Base-by-base conservation (phyloP, 2,329 filamentous ascomycete species). In the Gyromitra esculenta region DNA sequence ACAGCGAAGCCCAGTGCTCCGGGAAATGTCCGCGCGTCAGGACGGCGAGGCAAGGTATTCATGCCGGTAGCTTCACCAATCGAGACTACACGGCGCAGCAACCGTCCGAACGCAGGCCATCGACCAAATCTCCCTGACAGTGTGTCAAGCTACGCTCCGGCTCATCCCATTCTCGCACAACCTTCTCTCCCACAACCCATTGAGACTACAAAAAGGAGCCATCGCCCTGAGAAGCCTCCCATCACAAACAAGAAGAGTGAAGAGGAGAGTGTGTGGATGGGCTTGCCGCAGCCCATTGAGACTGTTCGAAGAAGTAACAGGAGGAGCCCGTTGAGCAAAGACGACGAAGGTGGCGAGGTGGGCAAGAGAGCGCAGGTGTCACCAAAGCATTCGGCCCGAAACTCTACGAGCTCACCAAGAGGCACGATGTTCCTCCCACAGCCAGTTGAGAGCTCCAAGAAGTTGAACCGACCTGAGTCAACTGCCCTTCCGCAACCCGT, bases 271-370 rank as follows among this genome's bases (percentile, higher is more conserved):
- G 35, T 77, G 52, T 77, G 75, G 75, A 77, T 77, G 75, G 75
- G 75, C 41, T 45, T 77, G 66, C 80, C 80, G 37, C 78, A 81
- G 65, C 79, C 80, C 18, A 75, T 81, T 50, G 80, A 81, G 70
- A 80, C 80, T 31, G 77, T 78, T 11, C 75, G 77, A 52, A 78
- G 79, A 66, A 81, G 79, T 45, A 81, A 81, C 73, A 79, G 80
- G 73, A 79, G 79, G 67, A 67, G 67, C 21, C 77, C 79, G 59
- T 72, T 76, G 56, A 75, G 66, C 48, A 77, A 75, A 45, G 77
- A 71, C 39, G 57, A 70, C 54, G 72, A 70, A 50, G 77, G 75
- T 35, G 62, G 62, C 21, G 75, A 75, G 15, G 43, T 71, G 13
- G 75, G 74, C 9, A 77, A 75, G 65, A 70, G 72, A 63, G 72